A percentile compares a stretch with the other conserved stretches of the same genome.
phyloP scores from a whole-genome alignment of 2,329 filamentous ascomycete genomes.

The Neofusicoccum kwambonambiense region DNA sequence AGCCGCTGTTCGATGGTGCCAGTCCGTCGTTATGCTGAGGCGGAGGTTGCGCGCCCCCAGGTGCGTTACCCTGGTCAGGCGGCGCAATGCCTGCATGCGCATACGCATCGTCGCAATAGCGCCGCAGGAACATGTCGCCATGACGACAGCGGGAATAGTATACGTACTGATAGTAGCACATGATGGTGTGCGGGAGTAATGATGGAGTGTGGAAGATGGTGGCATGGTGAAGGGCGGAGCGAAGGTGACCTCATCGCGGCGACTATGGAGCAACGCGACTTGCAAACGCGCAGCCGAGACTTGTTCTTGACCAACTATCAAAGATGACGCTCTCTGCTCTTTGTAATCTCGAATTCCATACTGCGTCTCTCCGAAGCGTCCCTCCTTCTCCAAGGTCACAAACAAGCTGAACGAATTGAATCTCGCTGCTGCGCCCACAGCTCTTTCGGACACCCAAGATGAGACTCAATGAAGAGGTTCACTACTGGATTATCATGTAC shows the following conservation, averaged over 20 bases:
- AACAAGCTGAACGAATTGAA: too few species aligned
- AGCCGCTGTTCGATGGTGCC: not conserved
- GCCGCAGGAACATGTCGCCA: constrained; percentile 29
- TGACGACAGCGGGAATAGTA: constrained; percentile 35
- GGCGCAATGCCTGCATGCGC: not conserved
- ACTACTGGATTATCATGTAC: too few species aligned
- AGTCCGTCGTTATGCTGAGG: not conserved
- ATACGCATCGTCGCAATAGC: constrained; percentile 29
- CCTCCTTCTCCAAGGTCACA: too few species aligned
- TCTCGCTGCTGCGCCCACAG: too few species aligned
- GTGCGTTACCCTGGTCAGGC: not conserved
- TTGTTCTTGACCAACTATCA: not conserved
- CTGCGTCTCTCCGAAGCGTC: too few species aligned
- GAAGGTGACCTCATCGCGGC: not conserved
- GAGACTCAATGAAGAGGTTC: too few species aligned
- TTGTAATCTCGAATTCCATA: too few species aligned
- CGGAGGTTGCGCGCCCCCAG: not conserved
- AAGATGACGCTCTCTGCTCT: not conserved
- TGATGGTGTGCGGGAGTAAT: constrained; percentile 19
- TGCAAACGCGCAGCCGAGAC: not conserved
- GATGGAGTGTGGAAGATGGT: not conserved
- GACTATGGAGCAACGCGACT: not conserved
- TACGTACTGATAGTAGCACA: constrained; percentile 38
- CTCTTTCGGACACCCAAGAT: too few species aligned
- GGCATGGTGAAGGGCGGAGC: not conserved